Percentiles rank a stretch among this genome's conserved stretches.
Evolutionary conservation across 495 filamentous ascomycete species (phyloP).

Genomic region (Lepidopterella palustris): DNA sequence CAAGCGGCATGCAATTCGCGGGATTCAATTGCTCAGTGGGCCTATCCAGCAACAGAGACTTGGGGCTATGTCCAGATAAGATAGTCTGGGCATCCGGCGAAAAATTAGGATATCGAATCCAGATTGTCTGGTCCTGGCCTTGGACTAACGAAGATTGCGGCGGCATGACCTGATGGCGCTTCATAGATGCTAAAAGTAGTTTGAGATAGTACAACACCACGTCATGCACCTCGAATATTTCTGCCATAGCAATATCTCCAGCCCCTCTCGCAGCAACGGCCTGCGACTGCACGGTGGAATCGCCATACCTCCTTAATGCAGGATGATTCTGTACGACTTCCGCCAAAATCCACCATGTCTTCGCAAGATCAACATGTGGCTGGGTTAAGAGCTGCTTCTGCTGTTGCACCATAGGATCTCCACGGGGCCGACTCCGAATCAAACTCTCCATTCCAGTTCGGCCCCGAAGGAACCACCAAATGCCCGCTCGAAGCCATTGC

Average conservation of each 20-base stretch:
- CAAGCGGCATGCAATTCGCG: constrained; percentile 63
- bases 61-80: constrained; percentile 54
- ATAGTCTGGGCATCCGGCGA: constrained; percentile 59
- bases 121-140: constrained; percentile 65
- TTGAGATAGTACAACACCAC: constrained; percentile 55
- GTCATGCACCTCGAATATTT: constrained; percentile 49
- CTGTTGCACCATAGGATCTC: not conserved
- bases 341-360: constrained; percentile 72
- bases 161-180: constrained; percentile 67
- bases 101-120: constrained; percentile 65
- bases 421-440: constrained; percentile 54
- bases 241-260: constrained; percentile 44
- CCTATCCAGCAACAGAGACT: constrained; percentile 42
- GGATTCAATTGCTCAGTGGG: constrained; percentile 42
- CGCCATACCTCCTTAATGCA: constrained; percentile 40
- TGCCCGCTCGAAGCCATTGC: constrained; percentile 61
- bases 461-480: constrained; percentile 87
- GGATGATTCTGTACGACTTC: constrained; percentile 45
- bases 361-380: constrained; percentile 65
- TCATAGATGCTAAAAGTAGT: constrained; percentile 73
- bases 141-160: constrained; percentile 53
- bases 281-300: constrained; percentile 42
- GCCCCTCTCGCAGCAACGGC: constrained; percentile 42
- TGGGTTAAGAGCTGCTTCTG: constrained; percentile 31
- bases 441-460: constrained; percentile 63